Evolutionary conservation across 2,329 filamentous ascomycete species (phyloP).

Genomic region (Nemania abortiva): DNA sequence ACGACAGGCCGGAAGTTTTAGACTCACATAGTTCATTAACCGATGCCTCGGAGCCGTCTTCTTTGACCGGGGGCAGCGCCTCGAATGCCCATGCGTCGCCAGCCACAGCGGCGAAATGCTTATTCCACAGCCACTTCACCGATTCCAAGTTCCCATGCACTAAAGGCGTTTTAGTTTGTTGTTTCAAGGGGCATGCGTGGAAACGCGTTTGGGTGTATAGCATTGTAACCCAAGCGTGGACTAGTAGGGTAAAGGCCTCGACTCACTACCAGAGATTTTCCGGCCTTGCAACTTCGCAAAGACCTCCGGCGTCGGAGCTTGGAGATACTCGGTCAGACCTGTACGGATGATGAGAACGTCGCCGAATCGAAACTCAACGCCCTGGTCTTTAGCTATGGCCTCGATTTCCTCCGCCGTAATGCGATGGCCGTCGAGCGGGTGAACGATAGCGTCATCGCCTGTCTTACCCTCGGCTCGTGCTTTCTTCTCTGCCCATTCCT

Average conservation of each 20-base stretch:
- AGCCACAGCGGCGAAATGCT: constrained; percentile 74
- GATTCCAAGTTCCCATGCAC: constrained; percentile 63
- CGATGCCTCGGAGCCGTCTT: constrained; percentile 53
- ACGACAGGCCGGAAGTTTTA: neutral
- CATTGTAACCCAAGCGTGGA: neutral
- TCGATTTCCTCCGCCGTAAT: constrained; percentile 69
- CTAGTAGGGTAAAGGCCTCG: neutral
- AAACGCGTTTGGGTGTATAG: neutral
- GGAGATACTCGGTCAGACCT: constrained; percentile 71
- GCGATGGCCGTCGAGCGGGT: constrained; percentile 64
- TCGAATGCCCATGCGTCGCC: constrained; percentile 75
- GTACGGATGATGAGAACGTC: constrained; percentile 76
- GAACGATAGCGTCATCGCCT: constrained; percentile 58
- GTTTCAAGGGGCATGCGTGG: neutral
- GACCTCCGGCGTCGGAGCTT: constrained; percentile 56
- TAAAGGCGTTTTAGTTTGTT: constrained; percentile 18
- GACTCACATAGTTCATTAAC: constrained; percentile 56
- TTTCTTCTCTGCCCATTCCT: constrained; percentile 52
- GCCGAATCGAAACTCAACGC: constrained; percentile 72
- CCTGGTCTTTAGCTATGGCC: constrained; percentile 69
- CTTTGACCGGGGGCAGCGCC: constrained; percentile 66
- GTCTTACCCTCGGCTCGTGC: constrained; percentile 61
- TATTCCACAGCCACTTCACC: constrained; percentile 76
- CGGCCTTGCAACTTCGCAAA: constrained; percentile 50
- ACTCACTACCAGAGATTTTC: constrained; percentile 51